Percentiles rank a stretch among this genome's conserved stretches.
phyloP scores from a whole-genome alignment of 257 asterid species.

The Solanum pinnatisectum region DNA sequence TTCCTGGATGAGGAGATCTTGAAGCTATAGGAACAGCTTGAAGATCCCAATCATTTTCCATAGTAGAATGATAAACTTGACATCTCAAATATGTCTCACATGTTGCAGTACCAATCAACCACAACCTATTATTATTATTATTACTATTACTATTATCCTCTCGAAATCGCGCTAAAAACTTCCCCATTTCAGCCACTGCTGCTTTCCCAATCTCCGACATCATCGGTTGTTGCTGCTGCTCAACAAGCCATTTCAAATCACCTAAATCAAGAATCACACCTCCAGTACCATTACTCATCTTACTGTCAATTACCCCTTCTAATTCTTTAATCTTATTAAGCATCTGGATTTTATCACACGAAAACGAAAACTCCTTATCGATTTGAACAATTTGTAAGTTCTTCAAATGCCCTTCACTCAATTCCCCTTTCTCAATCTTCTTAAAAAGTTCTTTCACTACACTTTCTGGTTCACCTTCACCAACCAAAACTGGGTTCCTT shows the following conservation, averaged over 20 bases:
- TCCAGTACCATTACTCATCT: conserved; percentile 19
- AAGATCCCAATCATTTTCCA: conserved; percentile 96
- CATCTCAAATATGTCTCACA: conserved; percentile 95
- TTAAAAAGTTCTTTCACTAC: conserved; percentile 56
- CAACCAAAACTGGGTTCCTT: conserved; percentile 75
- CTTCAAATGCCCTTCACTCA: conserved; percentile 28
- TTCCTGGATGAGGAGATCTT: conserved; percentile 62
- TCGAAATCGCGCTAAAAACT: conserved; percentile 29
- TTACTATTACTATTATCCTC: neutral
- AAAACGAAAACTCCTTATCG: conserved; percentile 32
- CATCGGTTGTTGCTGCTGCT: conserved; percentile 44
- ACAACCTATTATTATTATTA: conserved; percentile 18
- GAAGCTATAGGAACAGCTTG: conserved; percentile 87
- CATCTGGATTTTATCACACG: conserved; percentile 27
- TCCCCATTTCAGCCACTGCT: conserved; percentile 60
- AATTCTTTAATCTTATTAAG: conserved; percentile 47
- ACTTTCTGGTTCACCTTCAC: conserved; percentile 65
- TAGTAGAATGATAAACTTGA: conserved; percentile 85
- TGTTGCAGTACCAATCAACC: conserved; percentile 94
- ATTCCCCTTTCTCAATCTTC: conserved; percentile 43
- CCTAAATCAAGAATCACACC: conserved; percentile 86
- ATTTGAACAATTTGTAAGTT: conserved; percentile 42
- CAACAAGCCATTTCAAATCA: conserved; percentile 92
- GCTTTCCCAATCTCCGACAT: conserved; percentile 51
- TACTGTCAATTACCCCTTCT: conserved; percentile 39